phyloP scores from a whole-genome alignment of 352 stramenopile species.

The Pythium brachiatum region DNA sequence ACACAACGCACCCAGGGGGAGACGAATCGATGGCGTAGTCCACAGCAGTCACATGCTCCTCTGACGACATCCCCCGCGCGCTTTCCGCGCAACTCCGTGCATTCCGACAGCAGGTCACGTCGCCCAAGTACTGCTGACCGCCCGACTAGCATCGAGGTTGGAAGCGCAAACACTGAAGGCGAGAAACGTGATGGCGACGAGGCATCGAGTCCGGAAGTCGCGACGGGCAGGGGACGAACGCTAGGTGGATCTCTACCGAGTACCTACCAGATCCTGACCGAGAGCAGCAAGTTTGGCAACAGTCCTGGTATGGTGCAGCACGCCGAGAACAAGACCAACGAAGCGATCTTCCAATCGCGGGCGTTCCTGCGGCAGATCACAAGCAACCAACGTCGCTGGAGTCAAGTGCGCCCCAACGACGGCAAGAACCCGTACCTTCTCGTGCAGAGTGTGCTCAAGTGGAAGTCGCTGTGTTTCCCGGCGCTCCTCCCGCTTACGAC shows the following conservation, averaged over 20 bases:
- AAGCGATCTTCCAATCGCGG: conserved; percentile 75
- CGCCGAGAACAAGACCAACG: conserved; percentile 44
- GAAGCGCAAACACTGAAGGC: not conserved
- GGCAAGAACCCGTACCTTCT: conserved; percentile 44
- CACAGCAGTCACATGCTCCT: not conserved
- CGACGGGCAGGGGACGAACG: conserved; percentile 37
- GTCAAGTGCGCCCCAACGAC: conserved; percentile 87
- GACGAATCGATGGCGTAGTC: conserved; percentile 21
- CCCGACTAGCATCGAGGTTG: not conserved
- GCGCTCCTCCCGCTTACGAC: conserved; percentile 93
- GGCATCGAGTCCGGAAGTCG: conserved; percentile 14
- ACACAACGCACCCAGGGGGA: not conserved
- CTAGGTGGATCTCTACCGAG: conserved; percentile 63
- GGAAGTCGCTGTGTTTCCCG: conserved; percentile 95
- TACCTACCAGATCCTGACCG: conserved; percentile 43
- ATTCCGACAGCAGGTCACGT: conserved; percentile 12
- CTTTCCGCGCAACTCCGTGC: conserved; percentile 7
- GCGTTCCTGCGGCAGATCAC: conserved; percentile 80
- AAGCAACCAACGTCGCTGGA: conserved; percentile 96
- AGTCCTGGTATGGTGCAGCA: conserved; percentile 53
- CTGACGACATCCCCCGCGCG: conserved; percentile 15
- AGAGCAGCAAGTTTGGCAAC: conserved; percentile 43
- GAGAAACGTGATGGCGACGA: conserved; percentile 9
- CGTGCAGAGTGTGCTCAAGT: conserved; percentile 92
- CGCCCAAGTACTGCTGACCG: not conserved